Base-by-base conservation (phyloP, 2,329 filamentous ascomycete species). In the Pseudogymnoascus sp. region DNA sequence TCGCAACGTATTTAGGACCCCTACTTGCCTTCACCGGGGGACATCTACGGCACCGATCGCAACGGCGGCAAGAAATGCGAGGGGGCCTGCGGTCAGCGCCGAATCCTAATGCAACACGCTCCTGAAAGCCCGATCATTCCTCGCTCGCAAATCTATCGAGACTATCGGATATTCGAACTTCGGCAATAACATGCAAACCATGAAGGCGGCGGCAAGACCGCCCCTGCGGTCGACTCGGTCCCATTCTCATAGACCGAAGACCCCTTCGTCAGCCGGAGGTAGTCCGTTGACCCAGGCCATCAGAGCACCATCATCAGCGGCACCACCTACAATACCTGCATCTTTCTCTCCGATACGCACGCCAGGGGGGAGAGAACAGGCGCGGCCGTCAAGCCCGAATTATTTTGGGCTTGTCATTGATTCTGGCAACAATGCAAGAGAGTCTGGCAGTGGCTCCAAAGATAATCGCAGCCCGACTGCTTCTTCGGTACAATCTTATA, bases 321-420 rank as follows among this genome's bases (percentile, higher is more conserved):
- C 70, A 9, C 70, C 70, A 11, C 70, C 70, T 46, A n/a, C 67
- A 14, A 59, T 70, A 14, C 66, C 69, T 11, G 21, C 53, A 12
- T 31, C 56, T 1, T 23, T 37, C 12, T 28, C 64, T 21, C 25
- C 62, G 1, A 59, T 70, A 28, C 68, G 68, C 64, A 70, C 71
- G 5, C 71, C 72, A 23, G 66, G 40, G 18, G 38, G 59, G 4
- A 65, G 67, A 14, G 61, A 36, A n/a, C 68, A 68, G 18, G 67
- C 64, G 31, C 78, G 80, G 66, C 77, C 82, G 1, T 77, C 86
- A 8, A 93, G 90, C 72, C 90, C 91, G 11, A 96, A 93, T 73
- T 96, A 96, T 75, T 96, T 96, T 73, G 90, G 89, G 63, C 84
- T 96, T 65, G 79, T 86, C 31, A 77, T 90, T 66, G 87, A 91